Percentiles rank a stretch among this genome's conserved stretches.
Evolutionary conservation across 2,329 filamentous ascomycete genomes (phyloP).

Genomic region (Sclerotinia trifoliorum): DNA sequence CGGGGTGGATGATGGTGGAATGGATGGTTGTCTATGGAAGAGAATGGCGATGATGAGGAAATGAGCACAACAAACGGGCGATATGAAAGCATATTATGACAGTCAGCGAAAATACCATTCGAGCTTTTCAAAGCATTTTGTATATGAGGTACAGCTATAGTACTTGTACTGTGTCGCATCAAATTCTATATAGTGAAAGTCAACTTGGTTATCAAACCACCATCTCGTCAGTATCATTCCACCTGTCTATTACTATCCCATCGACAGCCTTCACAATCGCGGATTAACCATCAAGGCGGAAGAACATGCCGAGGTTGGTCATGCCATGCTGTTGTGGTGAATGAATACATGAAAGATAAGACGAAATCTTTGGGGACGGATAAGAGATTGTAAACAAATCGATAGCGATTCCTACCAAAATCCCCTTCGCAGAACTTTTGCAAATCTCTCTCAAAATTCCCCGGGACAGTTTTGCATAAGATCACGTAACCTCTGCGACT

Average conservation of each 20-base stretch:
- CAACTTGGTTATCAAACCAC: not conserved
- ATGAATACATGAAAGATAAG: constrained; percentile 3
- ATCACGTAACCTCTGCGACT: not conserved
- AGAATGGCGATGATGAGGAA: not conserved
- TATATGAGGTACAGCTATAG: not conserved
- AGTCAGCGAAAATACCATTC: not conserved
- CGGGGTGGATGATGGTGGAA: not conserved
- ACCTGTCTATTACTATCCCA: not conserved
- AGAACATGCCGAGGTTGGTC: not conserved
- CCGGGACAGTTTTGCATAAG: not conserved
- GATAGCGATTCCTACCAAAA: constrained; percentile 4
- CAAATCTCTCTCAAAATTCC: not conserved
- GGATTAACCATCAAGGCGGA: not conserved
- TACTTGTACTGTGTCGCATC: not conserved
- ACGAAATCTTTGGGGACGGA: not conserved
- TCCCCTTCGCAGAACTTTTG: no score
- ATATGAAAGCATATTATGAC: not conserved
- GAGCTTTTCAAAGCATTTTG: not conserved
- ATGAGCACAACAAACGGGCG: not conserved
- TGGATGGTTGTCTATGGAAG: not conserved
- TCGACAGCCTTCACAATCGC: not conserved
- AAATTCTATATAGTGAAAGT: not conserved
- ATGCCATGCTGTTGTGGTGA: not conserved
- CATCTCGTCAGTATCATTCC: not conserved
- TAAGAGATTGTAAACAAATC: constrained; percentile 7